Conservation (phyloP, 345 rosid species). For the Sisymbrium irio region DNA sequence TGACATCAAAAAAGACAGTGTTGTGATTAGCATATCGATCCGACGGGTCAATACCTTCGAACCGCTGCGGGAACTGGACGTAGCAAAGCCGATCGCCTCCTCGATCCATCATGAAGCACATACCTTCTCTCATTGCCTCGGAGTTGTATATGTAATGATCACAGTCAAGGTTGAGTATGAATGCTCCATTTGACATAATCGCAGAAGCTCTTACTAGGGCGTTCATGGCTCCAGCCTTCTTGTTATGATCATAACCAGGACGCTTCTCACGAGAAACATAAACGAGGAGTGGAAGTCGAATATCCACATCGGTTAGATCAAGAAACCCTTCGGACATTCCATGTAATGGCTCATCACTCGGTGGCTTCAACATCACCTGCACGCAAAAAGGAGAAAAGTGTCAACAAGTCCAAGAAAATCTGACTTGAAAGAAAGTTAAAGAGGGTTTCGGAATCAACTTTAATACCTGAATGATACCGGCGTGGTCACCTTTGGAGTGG, state of each 20-base stretch:
- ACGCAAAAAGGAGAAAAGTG: neutral
- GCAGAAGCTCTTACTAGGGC: conserved; percentile 98
- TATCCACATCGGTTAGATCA: conserved; percentile 81
- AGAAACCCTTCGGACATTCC: conserved; percentile 64
- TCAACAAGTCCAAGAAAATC: neutral
- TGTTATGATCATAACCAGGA: conserved; percentile 97
- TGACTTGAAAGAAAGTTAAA: neutral
- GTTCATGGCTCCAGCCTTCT: conserved; percentile 99
- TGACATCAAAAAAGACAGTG: conserved; percentile 97
- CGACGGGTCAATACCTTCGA: conserved; percentile 97
- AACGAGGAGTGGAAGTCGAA: conserved; percentile 95
- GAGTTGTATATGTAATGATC: conserved; percentile 98
- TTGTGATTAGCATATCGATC: conserved; percentile 97
- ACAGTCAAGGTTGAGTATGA: conserved; percentile 95
- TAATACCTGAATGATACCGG: conserved; percentile 89
- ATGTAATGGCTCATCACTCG: conserved; percentile 83
- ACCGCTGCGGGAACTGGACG: conserved; percentile 96
- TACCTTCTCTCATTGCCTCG: conserved; percentile 91
- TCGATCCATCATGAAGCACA: conserved; percentile 99
- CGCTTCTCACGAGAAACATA: conserved; percentile 99
- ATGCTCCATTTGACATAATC: conserved; percentile 94
- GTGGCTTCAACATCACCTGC: conserved; percentile 98
- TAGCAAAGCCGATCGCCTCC: conserved; percentile 95
- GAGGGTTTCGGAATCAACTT: neutral
- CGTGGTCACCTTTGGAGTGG: conserved; percentile 87